Evolutionary conservation across 2,329 filamentous ascomycete genomes (phyloP).

Genomic region (Byssothecium circinans): DNA sequence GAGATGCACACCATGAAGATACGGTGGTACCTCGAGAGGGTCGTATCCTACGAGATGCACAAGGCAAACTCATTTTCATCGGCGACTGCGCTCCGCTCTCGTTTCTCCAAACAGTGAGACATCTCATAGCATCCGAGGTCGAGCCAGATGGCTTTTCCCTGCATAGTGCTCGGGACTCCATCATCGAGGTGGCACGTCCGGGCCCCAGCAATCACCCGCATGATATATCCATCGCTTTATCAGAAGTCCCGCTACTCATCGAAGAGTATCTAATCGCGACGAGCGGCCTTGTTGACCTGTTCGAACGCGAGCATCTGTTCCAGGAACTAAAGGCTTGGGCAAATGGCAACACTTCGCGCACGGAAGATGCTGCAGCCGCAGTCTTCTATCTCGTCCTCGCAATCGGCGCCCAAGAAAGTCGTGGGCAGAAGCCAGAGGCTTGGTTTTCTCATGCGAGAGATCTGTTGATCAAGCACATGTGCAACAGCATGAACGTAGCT

Average conservation of each 20-base stretch:
- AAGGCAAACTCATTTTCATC: constrained; percentile 58
- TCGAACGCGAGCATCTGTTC: constrained; percentile 44
- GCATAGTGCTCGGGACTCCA: constrained; percentile 31
- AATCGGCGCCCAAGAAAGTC: constrained; percentile 50
- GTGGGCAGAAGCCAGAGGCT: constrained; percentile 48
- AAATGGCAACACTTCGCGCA: constrained; percentile 7
- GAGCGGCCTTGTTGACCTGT: constrained; percentile 53
- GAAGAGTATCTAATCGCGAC: constrained; percentile 50
- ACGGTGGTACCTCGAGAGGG: constrained; percentile 49
- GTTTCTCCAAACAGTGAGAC: constrained; percentile 56
- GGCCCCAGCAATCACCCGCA: constrained; percentile 23
- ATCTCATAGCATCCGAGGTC: constrained; percentile 49
- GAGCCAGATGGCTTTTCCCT: constrained; percentile 24
- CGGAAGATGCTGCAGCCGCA: constrained; percentile 49
- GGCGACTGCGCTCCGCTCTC: constrained; percentile 58
- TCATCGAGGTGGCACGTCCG: constrained; percentile 35
- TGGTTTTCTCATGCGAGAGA: constrained; percentile 53
- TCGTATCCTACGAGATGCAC: constrained; percentile 54
- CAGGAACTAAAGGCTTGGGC: constrained; percentile 33
- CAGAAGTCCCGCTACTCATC: constrained; percentile 47
- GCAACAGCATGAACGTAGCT: constrained; percentile 52
- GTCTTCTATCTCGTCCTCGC: constrained; percentile 56
- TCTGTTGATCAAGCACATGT: constrained; percentile 50
- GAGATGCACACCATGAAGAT: constrained; percentile 44
- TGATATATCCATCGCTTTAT: constrained; percentile 27